Percentiles rank a stretch among this genome's conserved stretches.
These are phyloP conservation scores for Leccinellum rugosiceps DNA, from an alignment of 768 basidiomycete genomes.

Conservation along the genomic window DNA sequence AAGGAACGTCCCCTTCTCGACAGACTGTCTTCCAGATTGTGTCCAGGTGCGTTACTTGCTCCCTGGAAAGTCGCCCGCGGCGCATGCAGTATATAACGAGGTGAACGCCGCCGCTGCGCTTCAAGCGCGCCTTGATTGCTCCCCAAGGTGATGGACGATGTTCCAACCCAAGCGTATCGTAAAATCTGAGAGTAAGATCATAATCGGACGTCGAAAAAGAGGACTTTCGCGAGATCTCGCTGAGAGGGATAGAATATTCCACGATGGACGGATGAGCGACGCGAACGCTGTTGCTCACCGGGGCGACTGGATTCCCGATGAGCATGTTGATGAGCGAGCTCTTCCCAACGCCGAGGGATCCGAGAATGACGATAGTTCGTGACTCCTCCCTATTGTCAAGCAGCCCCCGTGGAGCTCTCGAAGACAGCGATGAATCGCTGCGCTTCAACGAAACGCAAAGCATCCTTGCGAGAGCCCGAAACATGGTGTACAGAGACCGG, in stretches of 20 bases:
- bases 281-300: slow-evolving; percentile 20
- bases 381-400: background rate
- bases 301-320: slow-evolving; percentile 22
- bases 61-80: slow-evolving; percentile 32
- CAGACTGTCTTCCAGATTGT: slow-evolving; percentile 25
- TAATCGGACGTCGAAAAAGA: background rate
- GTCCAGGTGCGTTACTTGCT: slow-evolving; percentile 30
- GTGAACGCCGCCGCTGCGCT: slow-evolving; percentile 11
- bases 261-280: slow-evolving; percentile 11
- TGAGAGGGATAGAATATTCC: slow-evolving; percentile 10
- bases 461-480: background rate
- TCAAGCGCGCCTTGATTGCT: slow-evolving; percentile 11
- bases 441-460: background rate
- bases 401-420: slow-evolving; percentile 2
- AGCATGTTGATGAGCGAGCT: slow-evolving; percentile 42
- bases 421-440: background rate
- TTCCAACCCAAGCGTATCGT: slow-evolving; percentile 23
- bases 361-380: slow-evolving; percentile 20
- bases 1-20: slow-evolving; percentile 3
- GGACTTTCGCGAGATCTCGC: background rate
- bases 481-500: background rate
- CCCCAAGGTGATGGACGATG: slow-evolving; percentile 12
- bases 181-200: slow-evolving; percentile 7
- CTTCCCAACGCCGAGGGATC: slow-evolving; percentile 34
- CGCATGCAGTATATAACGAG: slow-evolving; percentile 38